Evolutionary conservation across 345 rosid genomes (phyloP), one percentile per base, ranked within the genome.

Genomic region (Pseudoturritis turrita): DNA sequence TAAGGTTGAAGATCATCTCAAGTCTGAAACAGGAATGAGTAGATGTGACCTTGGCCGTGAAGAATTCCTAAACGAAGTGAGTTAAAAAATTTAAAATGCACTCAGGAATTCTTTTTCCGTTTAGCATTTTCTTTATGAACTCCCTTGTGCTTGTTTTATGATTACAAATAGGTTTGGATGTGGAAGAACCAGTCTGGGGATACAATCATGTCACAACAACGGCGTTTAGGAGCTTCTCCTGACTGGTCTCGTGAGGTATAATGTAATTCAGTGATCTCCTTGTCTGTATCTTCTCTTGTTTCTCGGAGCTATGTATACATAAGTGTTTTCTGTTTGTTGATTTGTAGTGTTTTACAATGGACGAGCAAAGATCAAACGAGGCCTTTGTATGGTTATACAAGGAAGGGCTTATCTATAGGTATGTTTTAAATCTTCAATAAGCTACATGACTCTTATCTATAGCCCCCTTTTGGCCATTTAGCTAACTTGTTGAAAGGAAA

Each of bases 231-330:
- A 74, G 88, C 96, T 17, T 88, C 97, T 14, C 92, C 87, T 77
- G 97, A 91, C 71, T 91, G 97, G 97, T 84, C 97, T 21, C 96
- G 88, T 60, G 96, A 91, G 92, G 97, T 91, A 74, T n/a, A n/a
- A n/a, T n/a, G n/a, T 78, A 31, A 68, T 18, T 62, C 37, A 23
- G 31, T 40, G 46, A 10, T 37, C 33, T 46, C 6, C 23, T 46
- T 46, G 52, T 46, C 19, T 10, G 25, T 22, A 36, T 68, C 26
- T 25, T 25, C 26, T 25, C 4, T 25, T 25, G 26, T 25, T 25
- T 25, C 26, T 25, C 11, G 45, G 23, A 46, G 25, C 25, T n/a
- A n/a, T n/a, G 9, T 43, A 43, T 43, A 39, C 55, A 51, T 15
- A 55, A 25, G 13, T 50, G 46, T 43, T 21, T 25, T 51, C 37